phyloP scores from a whole-genome alignment of 495 filamentous ascomycete genomes.

The Penicillium chermesinum region DNA sequence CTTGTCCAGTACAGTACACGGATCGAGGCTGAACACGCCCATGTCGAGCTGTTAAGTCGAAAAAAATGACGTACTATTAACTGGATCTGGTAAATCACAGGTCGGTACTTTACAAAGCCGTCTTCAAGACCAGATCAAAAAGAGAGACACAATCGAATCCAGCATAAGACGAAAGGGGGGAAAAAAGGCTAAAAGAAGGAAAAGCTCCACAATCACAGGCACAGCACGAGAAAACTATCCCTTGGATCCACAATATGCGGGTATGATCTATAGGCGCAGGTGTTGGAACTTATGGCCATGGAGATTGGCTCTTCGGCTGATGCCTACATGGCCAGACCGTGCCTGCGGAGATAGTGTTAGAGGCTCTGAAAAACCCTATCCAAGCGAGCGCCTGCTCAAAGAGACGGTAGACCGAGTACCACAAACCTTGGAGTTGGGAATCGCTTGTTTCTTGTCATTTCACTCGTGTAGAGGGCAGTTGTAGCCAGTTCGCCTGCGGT shows the following conservation, averaged over 20 bases:
- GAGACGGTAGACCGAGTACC: background rate
- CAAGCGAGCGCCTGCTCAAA: background rate
- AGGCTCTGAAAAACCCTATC: background rate
- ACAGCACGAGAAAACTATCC: background rate
- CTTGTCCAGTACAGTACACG: no score
- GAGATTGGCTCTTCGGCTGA: background rate
- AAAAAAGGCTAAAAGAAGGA: background rate
- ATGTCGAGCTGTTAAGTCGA: no score
- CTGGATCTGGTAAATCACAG: no score
- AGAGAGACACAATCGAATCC: background rate
- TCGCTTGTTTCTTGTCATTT: no score
- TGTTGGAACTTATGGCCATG: background rate
- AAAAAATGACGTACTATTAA: no score
- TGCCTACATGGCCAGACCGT: background rate
- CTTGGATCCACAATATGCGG: background rate
- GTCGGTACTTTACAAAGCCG: background rate
- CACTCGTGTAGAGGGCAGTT: background rate
- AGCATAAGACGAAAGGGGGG: no score
- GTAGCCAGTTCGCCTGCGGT: slow-evolving; percentile 26
- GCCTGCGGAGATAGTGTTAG: slow-evolving; percentile 1
- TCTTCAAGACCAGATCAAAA: background rate
- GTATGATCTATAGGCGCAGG: background rate
- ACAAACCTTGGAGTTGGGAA: background rate
- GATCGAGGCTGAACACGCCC: no score
- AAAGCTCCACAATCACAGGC: background rate